Percentiles rank a stretch among this genome's conserved stretches.
These are phyloP conservation scores for Diaporthe caulivora DNA, from an alignment of 2,329 filamentous ascomycete genomes.

Conservation along the genomic window DNA sequence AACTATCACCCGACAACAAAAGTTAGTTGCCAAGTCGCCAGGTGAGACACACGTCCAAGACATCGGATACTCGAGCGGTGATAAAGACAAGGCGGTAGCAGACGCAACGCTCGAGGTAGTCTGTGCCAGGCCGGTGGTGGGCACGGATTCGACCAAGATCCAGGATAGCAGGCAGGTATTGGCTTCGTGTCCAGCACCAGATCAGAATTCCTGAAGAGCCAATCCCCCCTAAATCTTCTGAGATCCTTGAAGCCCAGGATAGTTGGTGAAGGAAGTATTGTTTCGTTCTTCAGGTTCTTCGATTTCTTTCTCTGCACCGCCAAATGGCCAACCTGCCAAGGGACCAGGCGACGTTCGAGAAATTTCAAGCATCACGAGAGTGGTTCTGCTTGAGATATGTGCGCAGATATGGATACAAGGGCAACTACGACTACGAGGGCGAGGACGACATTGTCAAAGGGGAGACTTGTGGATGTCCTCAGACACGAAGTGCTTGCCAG, in stretches of 20 bases:
- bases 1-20: too few relatives aligned
- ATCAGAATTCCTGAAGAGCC: not conserved
- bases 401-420: not conserved
- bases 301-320: not conserved
- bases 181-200: not conserved
- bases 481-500: not conserved
- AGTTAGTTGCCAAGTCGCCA: too few relatives aligned
- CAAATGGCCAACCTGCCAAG: not conserved
- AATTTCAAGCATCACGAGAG: not conserved
- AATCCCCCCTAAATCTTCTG: not conserved
- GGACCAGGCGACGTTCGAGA: not conserved
- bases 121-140: not conserved
- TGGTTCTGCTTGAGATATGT: not conserved
- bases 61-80: not conserved
- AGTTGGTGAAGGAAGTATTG: not conserved
- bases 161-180: not conserved
- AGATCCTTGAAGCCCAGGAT: not conserved
- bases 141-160: not conserved
- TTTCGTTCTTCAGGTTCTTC: not conserved
- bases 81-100: too few relatives aligned
- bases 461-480: not conserved
- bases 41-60: not conserved
- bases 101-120: accelerated
- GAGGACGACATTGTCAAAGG: not conserved
- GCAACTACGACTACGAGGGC: not conserved